These are phyloP conservation scores for Capsicum chinense DNA, from an alignment of 257 asterid species.

Conservation along the genomic window DNA sequence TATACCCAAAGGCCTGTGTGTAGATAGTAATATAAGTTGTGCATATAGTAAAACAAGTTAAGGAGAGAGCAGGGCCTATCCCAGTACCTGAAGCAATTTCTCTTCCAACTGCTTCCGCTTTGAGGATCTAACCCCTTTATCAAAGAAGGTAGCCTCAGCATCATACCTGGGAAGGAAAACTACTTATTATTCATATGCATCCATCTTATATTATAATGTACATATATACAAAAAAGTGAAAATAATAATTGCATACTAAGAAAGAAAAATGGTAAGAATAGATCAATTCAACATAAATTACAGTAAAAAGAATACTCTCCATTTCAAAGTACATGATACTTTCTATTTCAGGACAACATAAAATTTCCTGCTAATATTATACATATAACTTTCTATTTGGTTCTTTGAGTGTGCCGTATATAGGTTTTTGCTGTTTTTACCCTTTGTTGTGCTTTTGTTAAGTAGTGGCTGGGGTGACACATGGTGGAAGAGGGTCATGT, in stretches of 20 bases:
- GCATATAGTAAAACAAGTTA: constrained; percentile 7
- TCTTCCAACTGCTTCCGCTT: constrained; percentile 90
- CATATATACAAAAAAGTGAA: background rate
- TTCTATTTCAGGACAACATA: constrained; percentile 9
- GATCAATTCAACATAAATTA: background rate
- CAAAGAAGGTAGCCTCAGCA: constrained; percentile 83
- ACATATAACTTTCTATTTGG: background rate
- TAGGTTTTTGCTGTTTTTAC: no score
- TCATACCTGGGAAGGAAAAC: constrained; percentile 67
- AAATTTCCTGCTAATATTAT: background rate
- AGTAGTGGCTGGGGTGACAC: no score
- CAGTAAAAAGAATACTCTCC: background rate
- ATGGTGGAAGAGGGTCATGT: no score
- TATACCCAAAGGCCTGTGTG: background rate
- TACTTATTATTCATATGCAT: background rate
- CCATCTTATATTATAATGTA: constrained; percentile 6
- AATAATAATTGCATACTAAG: background rate
- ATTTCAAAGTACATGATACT: background rate
- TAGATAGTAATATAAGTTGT: constrained; percentile 6
- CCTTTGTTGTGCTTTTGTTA: no score
- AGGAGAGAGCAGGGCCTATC: background rate
- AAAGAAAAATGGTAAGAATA: constrained; percentile 6
- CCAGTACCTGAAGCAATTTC: constrained; percentile 83
- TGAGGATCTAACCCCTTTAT: constrained; percentile 83
- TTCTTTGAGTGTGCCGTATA: no score